Evolutionary conservation across 1,284 basidiomycete species (phyloP).

Genomic region (Microbotryum silenes-acaulis): DNA sequence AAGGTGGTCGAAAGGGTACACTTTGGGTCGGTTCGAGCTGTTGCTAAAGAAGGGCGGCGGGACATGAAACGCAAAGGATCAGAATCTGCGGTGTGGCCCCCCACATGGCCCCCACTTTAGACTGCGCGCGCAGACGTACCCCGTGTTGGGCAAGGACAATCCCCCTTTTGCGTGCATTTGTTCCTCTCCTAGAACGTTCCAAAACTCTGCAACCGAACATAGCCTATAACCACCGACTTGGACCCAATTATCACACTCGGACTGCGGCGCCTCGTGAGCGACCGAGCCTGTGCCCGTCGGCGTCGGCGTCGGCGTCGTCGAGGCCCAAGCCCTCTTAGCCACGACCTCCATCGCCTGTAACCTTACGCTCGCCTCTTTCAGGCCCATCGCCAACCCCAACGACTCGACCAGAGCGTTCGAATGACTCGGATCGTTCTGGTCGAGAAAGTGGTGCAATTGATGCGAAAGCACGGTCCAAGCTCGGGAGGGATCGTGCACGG

Average conservation of each 20-base stretch:
- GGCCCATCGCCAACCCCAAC: conserved; percentile 56
- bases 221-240: conserved; percentile 74
- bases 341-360: conserved; percentile 54
- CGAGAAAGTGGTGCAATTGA: conserved; percentile 13
- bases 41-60: too few relatives aligned
- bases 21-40: conserved; percentile 41
- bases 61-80: not conserved
- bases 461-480: conserved; percentile 44
- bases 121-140: not conserved
- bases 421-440: too few relatives aligned
- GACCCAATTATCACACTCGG: conserved; percentile 68
- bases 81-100: not conserved
- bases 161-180: conserved; percentile 27
- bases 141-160: not conserved
- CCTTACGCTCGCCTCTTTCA: conserved; percentile 61
- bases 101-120: not conserved
- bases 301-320: not conserved
- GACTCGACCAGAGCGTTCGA: conserved; percentile 44
- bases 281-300: conserved; percentile 40
- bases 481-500: conserved; percentile 42
- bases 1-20: conserved; percentile 64
- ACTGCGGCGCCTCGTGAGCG: conserved; percentile 10
- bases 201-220: conserved; percentile 61
- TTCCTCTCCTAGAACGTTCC: conserved; percentile 52
- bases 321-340: not conserved